Percentiles rank a stretch among this genome's conserved stretches.
Conservation (phyloP, 257 asterid genomes). For the Ehretia macrophylla region DNA sequence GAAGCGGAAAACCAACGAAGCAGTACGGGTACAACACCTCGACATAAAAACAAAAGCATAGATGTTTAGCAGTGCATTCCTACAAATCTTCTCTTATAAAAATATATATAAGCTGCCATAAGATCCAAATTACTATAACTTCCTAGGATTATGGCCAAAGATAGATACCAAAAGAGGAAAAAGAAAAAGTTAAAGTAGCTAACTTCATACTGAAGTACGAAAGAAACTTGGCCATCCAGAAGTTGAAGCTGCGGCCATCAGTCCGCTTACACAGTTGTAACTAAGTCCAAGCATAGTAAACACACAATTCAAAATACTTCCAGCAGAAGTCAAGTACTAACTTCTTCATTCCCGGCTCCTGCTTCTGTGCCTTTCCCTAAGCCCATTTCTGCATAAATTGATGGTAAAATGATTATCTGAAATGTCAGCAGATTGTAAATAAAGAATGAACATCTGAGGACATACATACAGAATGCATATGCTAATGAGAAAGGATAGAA, state of each 20-base stretch:
- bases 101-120: conserved; percentile 33
- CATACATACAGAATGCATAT: no score
- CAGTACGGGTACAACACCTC: conserved; percentile 90
- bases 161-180: conserved; percentile 17
- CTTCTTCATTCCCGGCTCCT: conserved; percentile 53
- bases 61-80: conserved; percentile 45
- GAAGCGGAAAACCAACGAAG: conserved; percentile 91
- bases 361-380: conserved; percentile 86
- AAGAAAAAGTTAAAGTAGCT: conserved; percentile 35
- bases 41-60: conserved; percentile 76
- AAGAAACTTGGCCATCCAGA: conserved; percentile 74
- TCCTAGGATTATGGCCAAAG: conserved; percentile 17
- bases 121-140: conserved; percentile 28
- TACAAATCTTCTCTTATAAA: conserved; percentile 20
- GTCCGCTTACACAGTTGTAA: conserved; percentile 65
- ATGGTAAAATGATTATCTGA: not conserved
- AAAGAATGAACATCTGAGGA: not conserved
- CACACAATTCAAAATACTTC: conserved; percentile 44
- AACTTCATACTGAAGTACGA: conserved; percentile 52
- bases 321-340: conserved; percentile 19
- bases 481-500: conserved; percentile 2
- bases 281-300: conserved; percentile 61
- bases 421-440: not conserved
- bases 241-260: conserved; percentile 61
- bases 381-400: conserved; percentile 63